Conservation (phyloP, 2,329 filamentous ascomycete species). For the Didymella keratinophila region DNA sequence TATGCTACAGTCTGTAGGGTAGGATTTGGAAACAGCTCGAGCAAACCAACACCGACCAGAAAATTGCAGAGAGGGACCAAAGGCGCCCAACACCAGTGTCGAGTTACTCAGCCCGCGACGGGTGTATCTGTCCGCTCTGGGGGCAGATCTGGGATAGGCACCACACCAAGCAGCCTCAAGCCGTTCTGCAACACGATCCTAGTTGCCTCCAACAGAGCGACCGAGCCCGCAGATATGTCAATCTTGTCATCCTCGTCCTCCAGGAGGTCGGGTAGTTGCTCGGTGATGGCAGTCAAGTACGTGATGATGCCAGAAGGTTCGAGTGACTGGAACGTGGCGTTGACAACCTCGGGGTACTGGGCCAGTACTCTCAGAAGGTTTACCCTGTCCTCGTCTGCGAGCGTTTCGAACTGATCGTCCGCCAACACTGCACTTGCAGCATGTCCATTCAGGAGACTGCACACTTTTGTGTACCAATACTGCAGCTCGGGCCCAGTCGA, state of each 20-base stretch:
- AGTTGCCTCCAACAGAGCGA: slow-evolving; percentile 39
- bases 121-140: slow-evolving; percentile 40
- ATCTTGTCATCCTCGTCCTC: slow-evolving; percentile 27
- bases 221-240: slow-evolving; percentile 27
- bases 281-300: slow-evolving; percentile 39
- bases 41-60: too few relatives aligned
- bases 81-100: too few relatives aligned
- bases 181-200: slow-evolving; percentile 42
- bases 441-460: slow-evolving; percentile 26
- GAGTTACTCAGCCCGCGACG: slow-evolving; percentile 16
- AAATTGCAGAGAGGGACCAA: too few relatives aligned
- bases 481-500: slow-evolving; percentile 43
- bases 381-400: slow-evolving; percentile 36
- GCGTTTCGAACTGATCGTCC: slow-evolving; percentile 32
- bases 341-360: slow-evolving; percentile 44
- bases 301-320: slow-evolving; percentile 40
- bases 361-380: slow-evolving; percentile 40
- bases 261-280: slow-evolving; percentile 38
- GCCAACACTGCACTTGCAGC: slow-evolving; percentile 23
- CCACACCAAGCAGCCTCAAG: slow-evolving; percentile 40
- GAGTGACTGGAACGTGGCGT: slow-evolving; percentile 35
- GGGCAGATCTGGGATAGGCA: slow-evolving; percentile 22
- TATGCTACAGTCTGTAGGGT: too few relatives aligned
- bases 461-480: slow-evolving; percentile 40
- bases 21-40: too few relatives aligned